Conservation (phyloP, 192 early-diverging fungal genomes). For the Gigaspora rosea region DNA sequence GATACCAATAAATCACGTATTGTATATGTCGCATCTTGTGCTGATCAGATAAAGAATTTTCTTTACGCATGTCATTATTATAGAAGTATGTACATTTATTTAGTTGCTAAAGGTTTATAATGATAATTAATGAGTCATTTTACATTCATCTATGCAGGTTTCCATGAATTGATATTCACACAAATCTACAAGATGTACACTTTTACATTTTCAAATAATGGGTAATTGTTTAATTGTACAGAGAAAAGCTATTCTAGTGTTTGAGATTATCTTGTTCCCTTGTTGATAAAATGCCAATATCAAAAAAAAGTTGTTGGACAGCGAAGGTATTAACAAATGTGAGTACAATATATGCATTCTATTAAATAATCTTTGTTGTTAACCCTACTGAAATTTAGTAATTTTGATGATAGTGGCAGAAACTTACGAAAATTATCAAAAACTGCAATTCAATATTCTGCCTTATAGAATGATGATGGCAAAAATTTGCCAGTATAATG, state of each 20-base stretch:
- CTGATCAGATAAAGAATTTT: constrained; percentile 54
- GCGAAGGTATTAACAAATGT: constrained; percentile 56
- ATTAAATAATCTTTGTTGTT: not conserved
- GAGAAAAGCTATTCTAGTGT: constrained; percentile 72
- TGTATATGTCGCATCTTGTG: constrained; percentile 38
- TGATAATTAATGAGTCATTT: too few species aligned
- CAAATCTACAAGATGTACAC: constrained; percentile 87
- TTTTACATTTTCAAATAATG: constrained; percentile 92
- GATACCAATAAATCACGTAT: constrained; percentile 40
- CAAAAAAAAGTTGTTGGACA: constrained; percentile 49
- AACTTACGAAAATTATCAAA: constrained; percentile 41
- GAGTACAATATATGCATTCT: constrained; percentile 38
- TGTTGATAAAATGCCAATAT: constrained; percentile 85
- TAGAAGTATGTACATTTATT: constrained; percentile 46
- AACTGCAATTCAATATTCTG: constrained; percentile 41
- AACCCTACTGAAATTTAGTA: not conserved
- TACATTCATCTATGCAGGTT: constrained; percentile 55
- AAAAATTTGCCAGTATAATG: constrained; percentile 49
- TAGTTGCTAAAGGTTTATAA: too few species aligned
- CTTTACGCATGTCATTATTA: constrained; percentile 36
- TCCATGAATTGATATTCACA: constrained; percentile 75
- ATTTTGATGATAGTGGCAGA: constrained; percentile 10
- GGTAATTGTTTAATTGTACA: constrained; percentile 74
- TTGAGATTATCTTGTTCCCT: constrained; percentile 80
- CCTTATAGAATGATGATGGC: constrained; percentile 41